Conservation (phyloP, 495 filamentous ascomycete genomes). For the Aspergillus sparsus region DNA sequence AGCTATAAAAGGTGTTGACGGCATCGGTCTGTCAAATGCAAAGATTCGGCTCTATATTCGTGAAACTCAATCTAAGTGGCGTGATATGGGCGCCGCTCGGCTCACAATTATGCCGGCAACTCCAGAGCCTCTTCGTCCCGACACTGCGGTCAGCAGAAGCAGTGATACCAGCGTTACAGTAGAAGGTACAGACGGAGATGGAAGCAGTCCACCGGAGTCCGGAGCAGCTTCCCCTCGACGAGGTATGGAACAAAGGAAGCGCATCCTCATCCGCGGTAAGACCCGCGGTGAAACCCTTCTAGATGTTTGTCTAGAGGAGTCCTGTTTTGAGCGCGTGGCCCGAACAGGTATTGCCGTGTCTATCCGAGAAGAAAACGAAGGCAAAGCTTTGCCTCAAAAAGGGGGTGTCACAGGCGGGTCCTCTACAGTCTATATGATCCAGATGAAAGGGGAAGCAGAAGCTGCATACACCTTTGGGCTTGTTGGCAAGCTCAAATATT, state of each 20-base stretch:
- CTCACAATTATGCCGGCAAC: constrained; percentile 77
- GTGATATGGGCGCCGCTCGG: constrained; percentile 81
- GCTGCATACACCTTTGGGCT: constrained; percentile 62
- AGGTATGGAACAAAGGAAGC: constrained; percentile 62
- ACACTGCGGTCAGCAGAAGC: constrained; percentile 33
- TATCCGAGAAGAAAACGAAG: constrained; percentile 79
- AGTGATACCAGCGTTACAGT: constrained; percentile 27
- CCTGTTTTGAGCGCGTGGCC: constrained; percentile 80
- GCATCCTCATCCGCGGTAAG: constrained; percentile 73
- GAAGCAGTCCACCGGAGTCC: constrained; percentile 32
- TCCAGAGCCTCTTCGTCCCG: constrained; percentile 48
- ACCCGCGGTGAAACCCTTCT: constrained; percentile 68
- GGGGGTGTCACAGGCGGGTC: constrained; percentile 71
- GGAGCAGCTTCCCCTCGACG: constrained; percentile 42
- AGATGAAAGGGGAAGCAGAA: constrained; percentile 67
- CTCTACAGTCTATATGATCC: constrained; percentile 81
- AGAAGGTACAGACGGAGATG: constrained; percentile 21
- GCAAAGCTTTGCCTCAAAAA: constrained; percentile 63
- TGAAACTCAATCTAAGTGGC: constrained; percentile 77
- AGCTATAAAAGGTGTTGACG: constrained; percentile 50
- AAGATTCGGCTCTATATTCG: constrained; percentile 82
- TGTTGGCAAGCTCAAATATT: constrained; percentile 61
- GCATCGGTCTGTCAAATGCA: constrained; percentile 68
- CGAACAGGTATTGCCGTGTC: constrained; percentile 82
- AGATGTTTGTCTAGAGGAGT: constrained; percentile 80